A percentile compares a stretch with the other conserved stretches of the same genome.
phyloP scores from a whole-genome alignment of 805 yeast species.

The Blastobotrys robertii region DNA sequence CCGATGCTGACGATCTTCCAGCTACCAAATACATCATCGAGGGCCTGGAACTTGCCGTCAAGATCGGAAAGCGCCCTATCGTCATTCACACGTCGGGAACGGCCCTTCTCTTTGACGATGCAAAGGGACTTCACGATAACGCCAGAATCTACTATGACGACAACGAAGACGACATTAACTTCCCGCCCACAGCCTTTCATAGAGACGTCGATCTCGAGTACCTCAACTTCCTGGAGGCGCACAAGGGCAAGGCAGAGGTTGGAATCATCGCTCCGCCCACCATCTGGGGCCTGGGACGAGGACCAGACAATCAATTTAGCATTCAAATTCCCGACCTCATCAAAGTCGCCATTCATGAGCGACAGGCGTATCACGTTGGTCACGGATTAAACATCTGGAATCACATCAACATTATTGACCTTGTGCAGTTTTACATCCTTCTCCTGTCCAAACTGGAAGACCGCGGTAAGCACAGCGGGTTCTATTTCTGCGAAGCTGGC shows the following conservation, averaged over 20 bases:
- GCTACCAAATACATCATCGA: constrained; percentile 6
- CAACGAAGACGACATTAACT: constrained; percentile 6
- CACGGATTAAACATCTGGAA: constrained; percentile 9
- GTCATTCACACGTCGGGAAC: constrained; percentile 13
- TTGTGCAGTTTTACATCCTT: constrained; percentile 9
- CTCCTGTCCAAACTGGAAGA: constrained; percentile 3
- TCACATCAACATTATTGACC: constrained; percentile 10
- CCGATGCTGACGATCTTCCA: constrained; percentile 8
- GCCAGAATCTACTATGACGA: neutral
- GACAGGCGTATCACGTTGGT: constrained; percentile 10
- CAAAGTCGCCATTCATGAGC: constrained; percentile 2
- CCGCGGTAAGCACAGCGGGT: constrained; percentile 12
- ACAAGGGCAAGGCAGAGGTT: constrained; percentile 2
- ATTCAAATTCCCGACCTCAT: constrained; percentile 8
- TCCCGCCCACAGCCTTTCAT: constrained; percentile 10
- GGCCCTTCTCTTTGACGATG: constrained; percentile 5
- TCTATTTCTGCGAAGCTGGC: constrained; percentile 8
- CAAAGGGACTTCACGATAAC: constrained; percentile 2
- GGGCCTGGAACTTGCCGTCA: constrained; percentile 5
- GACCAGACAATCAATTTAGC: constrained; percentile 9
- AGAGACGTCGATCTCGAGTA: constrained; percentile 10
- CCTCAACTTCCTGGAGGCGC: constrained; percentile 4
- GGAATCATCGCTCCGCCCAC: constrained; percentile 12
- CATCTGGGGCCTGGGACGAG: constrained; percentile 13
- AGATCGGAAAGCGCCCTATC: constrained; percentile 5